These are phyloP conservation scores for Stellera chamaejasme DNA, from an alignment of 345 rosid genomes.

Conservation along the genomic window DNA sequence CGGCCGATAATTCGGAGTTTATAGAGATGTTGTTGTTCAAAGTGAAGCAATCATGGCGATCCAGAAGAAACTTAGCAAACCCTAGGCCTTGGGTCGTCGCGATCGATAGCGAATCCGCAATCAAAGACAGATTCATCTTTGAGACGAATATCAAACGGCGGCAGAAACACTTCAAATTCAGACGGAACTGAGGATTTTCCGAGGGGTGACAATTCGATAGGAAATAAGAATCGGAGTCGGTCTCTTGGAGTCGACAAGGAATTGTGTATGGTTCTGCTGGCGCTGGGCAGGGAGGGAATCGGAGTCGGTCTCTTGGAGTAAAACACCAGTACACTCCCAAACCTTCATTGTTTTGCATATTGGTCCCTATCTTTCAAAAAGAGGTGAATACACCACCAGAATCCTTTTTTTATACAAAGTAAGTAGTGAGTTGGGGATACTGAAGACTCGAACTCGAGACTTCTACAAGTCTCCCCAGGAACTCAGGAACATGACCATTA, in stretches of 20 bases:
- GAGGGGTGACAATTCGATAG: conserved; percentile 7
- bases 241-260: too few relatives aligned
- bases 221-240: not conserved
- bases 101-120: conserved; percentile 34
- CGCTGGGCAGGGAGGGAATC: too few relatives aligned
- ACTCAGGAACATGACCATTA: too few relatives aligned
- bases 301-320: too few relatives aligned
- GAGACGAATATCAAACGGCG: not conserved
- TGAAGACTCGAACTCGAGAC: too few relatives aligned
- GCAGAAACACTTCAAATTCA: not conserved
- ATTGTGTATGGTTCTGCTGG: not conserved
- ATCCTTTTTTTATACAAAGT: too few relatives aligned
- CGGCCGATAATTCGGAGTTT: conserved; percentile 19
- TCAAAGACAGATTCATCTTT: conserved; percentile 48
- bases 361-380: too few relatives aligned
- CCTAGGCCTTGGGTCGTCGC: conserved; percentile 43
- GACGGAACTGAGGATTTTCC: conserved; percentile 11
- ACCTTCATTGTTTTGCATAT: too few relatives aligned
- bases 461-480: too few relatives aligned
- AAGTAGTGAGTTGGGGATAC: too few relatives aligned
- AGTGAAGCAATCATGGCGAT: conserved; percentile 18
- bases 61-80: conserved; percentile 38
- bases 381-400: too few relatives aligned
- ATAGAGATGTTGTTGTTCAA: conserved; percentile 21
- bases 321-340: too few relatives aligned